Conservation (phyloP, 2,329 filamentous ascomycete genomes). For the Ceratocystis colombiana region DNA sequence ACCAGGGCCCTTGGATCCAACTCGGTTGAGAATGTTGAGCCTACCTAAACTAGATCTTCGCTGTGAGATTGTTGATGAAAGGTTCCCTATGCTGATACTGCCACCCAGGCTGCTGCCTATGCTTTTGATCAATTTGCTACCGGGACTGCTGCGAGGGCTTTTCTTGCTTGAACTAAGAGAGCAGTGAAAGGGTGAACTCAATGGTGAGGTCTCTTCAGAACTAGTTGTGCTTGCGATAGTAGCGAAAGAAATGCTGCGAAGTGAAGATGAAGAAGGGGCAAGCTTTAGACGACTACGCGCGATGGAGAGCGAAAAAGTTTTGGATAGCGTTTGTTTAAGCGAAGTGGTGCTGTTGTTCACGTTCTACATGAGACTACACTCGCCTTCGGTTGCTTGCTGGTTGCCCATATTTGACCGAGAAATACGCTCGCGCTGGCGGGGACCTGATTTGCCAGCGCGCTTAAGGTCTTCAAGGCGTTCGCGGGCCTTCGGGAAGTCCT, state of each 20-base stretch:
- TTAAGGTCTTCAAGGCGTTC: slow-evolving; percentile 90
- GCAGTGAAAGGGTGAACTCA: background rate
- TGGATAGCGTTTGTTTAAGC: slow-evolving; percentile 13
- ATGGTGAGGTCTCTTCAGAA: background rate
- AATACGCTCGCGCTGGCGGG: slow-evolving; percentile 66
- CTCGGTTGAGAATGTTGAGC: background rate
- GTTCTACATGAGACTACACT: slow-evolving; percentile 26
- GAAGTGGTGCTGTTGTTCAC: slow-evolving; percentile 22
- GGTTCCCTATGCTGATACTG: slow-evolving; percentile 2
- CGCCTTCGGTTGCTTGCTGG: slow-evolving; percentile 36
- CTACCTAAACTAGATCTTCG: background rate
- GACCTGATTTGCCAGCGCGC: slow-evolving; percentile 58
- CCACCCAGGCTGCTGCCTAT: background rate
- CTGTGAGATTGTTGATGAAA: background rate
- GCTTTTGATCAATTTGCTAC: background rate
- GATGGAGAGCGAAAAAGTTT: slow-evolving; percentile 12
- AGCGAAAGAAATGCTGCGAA: slow-evolving; percentile 4
- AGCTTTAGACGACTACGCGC: background rate
- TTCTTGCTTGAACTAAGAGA: background rate
- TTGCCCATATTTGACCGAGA: slow-evolving; percentile 71
- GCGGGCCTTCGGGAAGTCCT: slow-evolving; percentile 87
- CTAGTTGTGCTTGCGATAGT: background rate
- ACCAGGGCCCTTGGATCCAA: slow-evolving; percentile 4
- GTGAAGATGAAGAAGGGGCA: slow-evolving; percentile 4
- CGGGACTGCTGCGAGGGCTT: background rate